Evolutionary conservation across 805 yeast species (phyloP).

Genomic region (Candida coquimbonensis): DNA sequence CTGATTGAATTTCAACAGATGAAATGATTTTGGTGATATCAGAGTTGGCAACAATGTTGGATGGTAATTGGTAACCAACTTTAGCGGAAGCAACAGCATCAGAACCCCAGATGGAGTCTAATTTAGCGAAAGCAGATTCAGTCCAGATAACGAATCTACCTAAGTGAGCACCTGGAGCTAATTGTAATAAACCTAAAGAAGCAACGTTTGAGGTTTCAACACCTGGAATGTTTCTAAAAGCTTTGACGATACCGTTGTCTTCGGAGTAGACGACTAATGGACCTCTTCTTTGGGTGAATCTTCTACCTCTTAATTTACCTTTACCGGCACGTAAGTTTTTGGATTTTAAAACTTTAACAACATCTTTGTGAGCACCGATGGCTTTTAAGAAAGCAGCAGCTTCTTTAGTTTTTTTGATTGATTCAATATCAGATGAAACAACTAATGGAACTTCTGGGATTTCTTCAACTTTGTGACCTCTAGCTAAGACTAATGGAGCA

Average conservation of each 20-base stretch:
- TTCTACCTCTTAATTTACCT: conserved; percentile 99
- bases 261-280: conserved; percentile 97
- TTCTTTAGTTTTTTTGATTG: conserved; percentile 94
- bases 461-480: conserved; percentile 99
- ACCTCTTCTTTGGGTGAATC: conserved; percentile 99
- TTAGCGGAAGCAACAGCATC: conserved; percentile 78
- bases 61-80: conserved; percentile 87
- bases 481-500: conserved; percentile 96
- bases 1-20: conserved; percentile 99
- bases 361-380: conserved; percentile 97
- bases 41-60: conserved; percentile 89
- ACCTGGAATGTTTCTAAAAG: conserved; percentile 99
- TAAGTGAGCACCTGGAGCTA: conserved; percentile 99
- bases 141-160: conserved; percentile 99
- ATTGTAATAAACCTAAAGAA: conserved; percentile 91
- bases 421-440: conserved; percentile 88
- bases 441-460: conserved; percentile 98
- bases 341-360: conserved; percentile 95
- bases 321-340: conserved; percentile 99
- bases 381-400: conserved; percentile 98
- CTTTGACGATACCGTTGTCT: conserved; percentile 97
- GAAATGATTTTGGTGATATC: conserved; percentile 96
- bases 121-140: conserved; percentile 93
- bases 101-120: conserved; percentile 96
- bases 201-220: conserved; percentile 94